Evolutionary conservation across 192 early-diverging fungal species (phyloP), one percentile per base, ranked within the genome.

Genomic region (Powellomyces hirtus): DNA sequence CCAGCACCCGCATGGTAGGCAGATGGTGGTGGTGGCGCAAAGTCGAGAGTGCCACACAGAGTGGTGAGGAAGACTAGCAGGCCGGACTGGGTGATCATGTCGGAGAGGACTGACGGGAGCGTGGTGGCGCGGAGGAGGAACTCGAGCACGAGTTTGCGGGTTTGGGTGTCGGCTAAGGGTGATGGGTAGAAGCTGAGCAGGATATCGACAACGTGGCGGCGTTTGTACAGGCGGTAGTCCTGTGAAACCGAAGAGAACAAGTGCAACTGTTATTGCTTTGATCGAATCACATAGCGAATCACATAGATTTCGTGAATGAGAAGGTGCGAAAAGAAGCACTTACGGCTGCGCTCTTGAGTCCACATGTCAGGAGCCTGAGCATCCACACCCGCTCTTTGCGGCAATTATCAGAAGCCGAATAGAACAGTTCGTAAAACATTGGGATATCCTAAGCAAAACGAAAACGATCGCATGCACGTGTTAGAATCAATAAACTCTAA

Each of bases 361-460:
- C 89, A 7, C 75, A 64, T 20, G 79, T 77, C 18, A 92, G 73
- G 1, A 92, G 68, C 31, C 85, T 68, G 5, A 94, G 72, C 45
- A 94, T 81, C 90, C 90, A 94, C 1, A 80, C 75, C 69, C 89
- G 75, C 59, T 94, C 92, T 57, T 83, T 83, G 46, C 86, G 82
- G 68, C 77, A 81, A 26, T 83, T 77, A 0, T 79, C 76, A 2
- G 88, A 80, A 0, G 84, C 76, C 10, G 91, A 89, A 66, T 88
- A 85, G 64, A 94, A 90, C 61, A 94, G 64, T 33, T 72, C 81
- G 51, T 92, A 90, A 69, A 93, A 93, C 82, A 94, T 84, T 4
- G 92, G 92, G 13, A 93, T 79, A 79, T 94, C 91, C 79, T 85
- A 63, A 51, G n/a, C n/a, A n/a, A n/a, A 8, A 56, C 18, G 53